These are phyloP conservation scores for Eimeria falciformis DNA, from an alignment of 169 alveolate species.

Conservation along the genomic window DNA sequence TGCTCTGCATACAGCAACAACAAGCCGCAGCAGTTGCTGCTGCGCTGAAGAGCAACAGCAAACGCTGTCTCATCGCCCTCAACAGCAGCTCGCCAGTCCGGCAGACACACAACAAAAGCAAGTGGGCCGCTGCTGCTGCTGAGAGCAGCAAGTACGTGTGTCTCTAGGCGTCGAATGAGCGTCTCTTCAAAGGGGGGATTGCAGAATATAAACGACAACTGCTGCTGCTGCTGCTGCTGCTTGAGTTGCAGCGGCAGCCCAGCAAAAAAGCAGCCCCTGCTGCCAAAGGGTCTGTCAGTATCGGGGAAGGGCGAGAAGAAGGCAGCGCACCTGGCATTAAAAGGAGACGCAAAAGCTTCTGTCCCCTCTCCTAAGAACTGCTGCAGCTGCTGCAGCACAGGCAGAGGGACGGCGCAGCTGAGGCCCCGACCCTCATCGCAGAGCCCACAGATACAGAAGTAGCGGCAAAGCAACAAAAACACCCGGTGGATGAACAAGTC, in stretches of 20 bases:
- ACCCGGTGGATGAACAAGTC: neutral
- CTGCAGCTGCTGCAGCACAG: constrained; percentile 8
- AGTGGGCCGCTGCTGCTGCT: neutral
- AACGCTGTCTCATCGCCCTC: neutral
- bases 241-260: neutral
- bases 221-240: neutral
- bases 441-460: neutral
- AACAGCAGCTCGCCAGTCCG: neutral
- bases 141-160: neutral
- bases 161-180: neutral
- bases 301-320: neutral
- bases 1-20: neutral
- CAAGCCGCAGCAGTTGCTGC: constrained; percentile 2
- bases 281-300: neutral
- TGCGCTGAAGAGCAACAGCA: neutral
- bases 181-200: neutral
- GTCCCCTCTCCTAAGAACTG: neutral
- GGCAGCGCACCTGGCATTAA: neutral
- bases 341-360: neutral
- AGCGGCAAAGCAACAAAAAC: neutral
- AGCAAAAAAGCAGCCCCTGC: neutral
- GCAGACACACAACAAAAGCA: neutral
- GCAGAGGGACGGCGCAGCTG: neutral
- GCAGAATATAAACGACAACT: neutral
- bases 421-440: neutral